Base-by-base conservation (phyloP, 2,329 filamentous ascomycete species). In the Aspergillus sp. region DNA sequence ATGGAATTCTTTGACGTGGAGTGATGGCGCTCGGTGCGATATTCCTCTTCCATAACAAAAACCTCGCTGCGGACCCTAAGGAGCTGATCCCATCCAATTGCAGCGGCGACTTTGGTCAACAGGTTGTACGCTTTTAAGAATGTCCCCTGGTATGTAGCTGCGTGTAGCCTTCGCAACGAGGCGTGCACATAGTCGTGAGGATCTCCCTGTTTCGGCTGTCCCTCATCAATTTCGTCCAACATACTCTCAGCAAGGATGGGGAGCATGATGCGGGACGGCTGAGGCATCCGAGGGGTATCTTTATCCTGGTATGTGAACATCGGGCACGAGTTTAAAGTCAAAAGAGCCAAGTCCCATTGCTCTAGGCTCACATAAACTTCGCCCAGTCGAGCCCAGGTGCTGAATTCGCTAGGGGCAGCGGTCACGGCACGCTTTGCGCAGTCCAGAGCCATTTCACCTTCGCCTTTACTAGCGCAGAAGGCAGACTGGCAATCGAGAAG, bases 291-390 rank as follows among this genome's bases (percentile, higher is more conserved):
- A 3, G 95, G 95, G 5, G 92, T 89, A 73, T 99, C 95, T 75
- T 97, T 98, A 76, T 99, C 95, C 75, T 98, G 95, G 75, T 99
- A 98, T 6, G 95, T 99, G 75, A 99, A 99, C 95, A 99, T 99
- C 8, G 95, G 95, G 74, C 95, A 99, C 17, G 95, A 99, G 77
- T 99, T 99, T 52, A 99, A 83, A 4, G 95, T 98, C 5, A 96
- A 87, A 22, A 99, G 83, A 0, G 95, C 95, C 65, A 98, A 86
- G 70, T 98, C 95, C 92, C 95, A 99, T 71, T 96, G 91, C 73
- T 99, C 95, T 77, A 96, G 86, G 50, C 89, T 86, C 55, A 98
- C 90, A 67, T 99, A 99, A 33, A 98, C 89, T 72, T 98, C 91
- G 2, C 93, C 93, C 62, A 99, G 77, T 57, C 93, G 84, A 57